Evolutionary conservation across 116 monocot genomes (phyloP).

Genomic region (Phalaenopsis hybrid): DNA sequence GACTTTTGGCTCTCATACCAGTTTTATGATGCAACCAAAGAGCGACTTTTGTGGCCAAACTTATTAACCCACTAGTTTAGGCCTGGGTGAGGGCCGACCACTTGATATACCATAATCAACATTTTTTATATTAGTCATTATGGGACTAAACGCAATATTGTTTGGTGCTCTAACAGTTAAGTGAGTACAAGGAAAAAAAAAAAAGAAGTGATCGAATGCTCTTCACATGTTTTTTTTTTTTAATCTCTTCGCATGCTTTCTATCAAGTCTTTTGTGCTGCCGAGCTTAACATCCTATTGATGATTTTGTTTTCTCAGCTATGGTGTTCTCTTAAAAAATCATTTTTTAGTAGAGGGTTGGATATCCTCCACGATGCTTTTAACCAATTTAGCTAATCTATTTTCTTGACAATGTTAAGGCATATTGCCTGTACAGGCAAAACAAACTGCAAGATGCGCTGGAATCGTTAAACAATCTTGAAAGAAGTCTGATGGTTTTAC

Average conservation of each 20-base stretch:
- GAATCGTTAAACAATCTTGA: constrained; percentile 50
- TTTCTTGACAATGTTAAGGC: constrained; percentile 37
- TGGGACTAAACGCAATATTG: too few species aligned
- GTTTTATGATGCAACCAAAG: too few species aligned
- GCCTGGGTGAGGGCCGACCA: too few species aligned
- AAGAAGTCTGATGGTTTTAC: constrained; percentile 55
- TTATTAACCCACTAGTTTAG: too few species aligned
- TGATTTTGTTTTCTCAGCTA: neutral
- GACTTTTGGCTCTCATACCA: too few species aligned
- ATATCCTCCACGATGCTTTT: neutral
- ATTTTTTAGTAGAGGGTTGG: neutral
- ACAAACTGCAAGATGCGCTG: constrained; percentile 77
- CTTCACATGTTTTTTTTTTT: neutral
- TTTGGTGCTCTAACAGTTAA: too few species aligned
- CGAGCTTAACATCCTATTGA: neutral
- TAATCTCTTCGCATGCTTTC: neutral
- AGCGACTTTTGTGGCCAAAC: too few species aligned
- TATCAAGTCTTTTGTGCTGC: neutral
- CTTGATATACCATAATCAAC: too few species aligned
- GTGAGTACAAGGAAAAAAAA: too few species aligned
- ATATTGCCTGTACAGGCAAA: constrained; percentile 90
- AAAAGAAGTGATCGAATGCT: neutral
- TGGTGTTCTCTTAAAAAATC: neutral
- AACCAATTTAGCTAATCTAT: neutral
- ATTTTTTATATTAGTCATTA: too few species aligned